Base-by-base conservation (phyloP, 108 stramenopile species). In the Skeletonema tropicum region DNA sequence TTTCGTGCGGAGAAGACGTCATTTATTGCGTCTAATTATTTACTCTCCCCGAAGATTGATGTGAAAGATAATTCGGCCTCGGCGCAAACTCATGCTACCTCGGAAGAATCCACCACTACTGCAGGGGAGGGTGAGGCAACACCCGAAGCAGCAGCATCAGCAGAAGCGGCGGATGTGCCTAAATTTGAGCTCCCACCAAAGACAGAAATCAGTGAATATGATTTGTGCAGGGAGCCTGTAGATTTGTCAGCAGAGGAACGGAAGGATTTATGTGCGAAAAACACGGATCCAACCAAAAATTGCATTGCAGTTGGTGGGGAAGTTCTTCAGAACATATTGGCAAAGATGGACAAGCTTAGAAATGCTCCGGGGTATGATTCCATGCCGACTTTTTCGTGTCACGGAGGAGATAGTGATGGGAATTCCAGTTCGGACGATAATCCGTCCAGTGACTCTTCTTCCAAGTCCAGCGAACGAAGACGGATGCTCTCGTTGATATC, bases 171-270 rank as follows among this genome's bases (percentile, higher is more conserved):
- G 33, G 46, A 23, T 67, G 65, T 30, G 17, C 25, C 26, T 39
- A 49, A 41, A 35, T 41, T 29, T 61, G 9, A 64, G 21, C 63
- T 68, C 57, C 81, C 83, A 32, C 60, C 70, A 14, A 85, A 82
- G 63, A 89, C 75, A 13, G 68, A 88, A 46, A 90, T 90, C 41
- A 75, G 60, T 9, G 85, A 88, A 45, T 69, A 74, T 33, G 86
- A 88, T 76, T 68, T 90, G 15, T 76, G 58, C 13, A 61, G 75
- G 36, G 33, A 61, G 26, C 70, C 76, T 9, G 38, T 58, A 2
- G 9, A 19, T 45, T 66, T 52, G 19, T 41, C 68, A 1, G 13
- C 58, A 30, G 66, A 82, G 25, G 66, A 73, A 23, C 61, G 66
- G 19, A 21, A 73, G 52, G 58, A 77, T 48, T 60, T 77, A 36